Evolutionary conservation across 1,139 yeast species (phyloP).

Genomic region (Suhomyces maxii): DNA sequence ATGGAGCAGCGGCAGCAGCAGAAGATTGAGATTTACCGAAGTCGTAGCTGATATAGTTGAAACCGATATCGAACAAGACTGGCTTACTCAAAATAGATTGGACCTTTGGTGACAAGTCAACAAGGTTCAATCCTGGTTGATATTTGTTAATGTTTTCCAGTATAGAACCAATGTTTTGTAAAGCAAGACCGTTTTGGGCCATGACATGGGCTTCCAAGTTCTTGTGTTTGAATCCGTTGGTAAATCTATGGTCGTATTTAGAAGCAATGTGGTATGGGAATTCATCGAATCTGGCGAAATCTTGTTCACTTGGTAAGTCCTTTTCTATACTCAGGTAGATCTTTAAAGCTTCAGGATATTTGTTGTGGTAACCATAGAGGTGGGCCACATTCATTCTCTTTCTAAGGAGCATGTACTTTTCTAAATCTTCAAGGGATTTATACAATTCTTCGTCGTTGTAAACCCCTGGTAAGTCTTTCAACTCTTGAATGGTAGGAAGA

Average conservation of each 20-base stretch:
- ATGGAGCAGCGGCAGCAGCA: constrained; percentile 7
- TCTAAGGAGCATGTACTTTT: constrained; percentile 44
- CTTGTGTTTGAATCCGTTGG: constrained; percentile 25
- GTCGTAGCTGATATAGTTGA: constrained; percentile 66
- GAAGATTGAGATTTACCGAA: constrained; percentile 15
- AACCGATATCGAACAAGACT: constrained; percentile 86
- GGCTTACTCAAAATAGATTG: constrained; percentile 76
- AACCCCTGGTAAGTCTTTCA: constrained; percentile 87
- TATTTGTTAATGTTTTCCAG: constrained; percentile 53
- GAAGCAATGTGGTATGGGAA: constrained; percentile 43
- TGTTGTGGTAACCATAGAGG: constrained; percentile 46
- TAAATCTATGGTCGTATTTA: constrained; percentile 36
- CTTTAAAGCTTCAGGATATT: constrained; percentile 56
- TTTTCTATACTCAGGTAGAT: constrained; percentile 41
- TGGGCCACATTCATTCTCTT: constrained; percentile 50
- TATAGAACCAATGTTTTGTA: constrained; percentile 18
- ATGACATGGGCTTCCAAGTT: constrained; percentile 49
- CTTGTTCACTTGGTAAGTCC: constrained; percentile 17
- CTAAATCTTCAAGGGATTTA: constrained; percentile 52
- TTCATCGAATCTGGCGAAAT: constrained; percentile 27
- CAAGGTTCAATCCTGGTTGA: constrained; percentile 45
- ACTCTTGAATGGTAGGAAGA: constrained; percentile 49
- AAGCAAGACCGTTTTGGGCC: constrained; percentile 46
- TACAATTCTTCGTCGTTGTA: constrained; percentile 74
- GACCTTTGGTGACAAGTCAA: constrained; percentile 45